phyloP scores from a whole-genome alignment of 2,329 filamentous ascomycete species.

The Cladosporium sp. region DNA sequence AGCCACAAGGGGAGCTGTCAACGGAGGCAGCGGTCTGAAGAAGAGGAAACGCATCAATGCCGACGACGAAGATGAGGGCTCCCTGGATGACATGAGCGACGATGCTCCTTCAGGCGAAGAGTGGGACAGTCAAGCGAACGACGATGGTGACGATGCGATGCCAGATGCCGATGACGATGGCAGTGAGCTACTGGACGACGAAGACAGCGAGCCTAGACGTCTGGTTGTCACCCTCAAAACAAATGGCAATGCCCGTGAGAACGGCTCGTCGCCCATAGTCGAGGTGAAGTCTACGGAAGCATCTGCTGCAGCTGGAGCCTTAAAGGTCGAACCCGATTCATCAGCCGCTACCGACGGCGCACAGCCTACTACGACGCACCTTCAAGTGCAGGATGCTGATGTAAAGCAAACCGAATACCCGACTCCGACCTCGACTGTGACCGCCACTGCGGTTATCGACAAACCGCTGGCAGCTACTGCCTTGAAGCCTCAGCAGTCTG shows the following conservation, averaged over 20 bases:
- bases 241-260: neutral
- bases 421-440: constrained; percentile 6
- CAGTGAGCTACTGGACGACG: neutral
- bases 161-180: constrained; percentile 13
- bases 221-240: constrained; percentile 17
- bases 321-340: neutral
- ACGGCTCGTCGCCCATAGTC: neutral
- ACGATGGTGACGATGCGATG: constrained; percentile 14
- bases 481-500: neutral
- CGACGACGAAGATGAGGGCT: constrained; percentile 54
- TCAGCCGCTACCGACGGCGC: neutral
- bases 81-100: constrained; percentile 62
- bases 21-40: constrained; percentile 31
- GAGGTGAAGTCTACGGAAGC: neutral
- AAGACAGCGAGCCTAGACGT: constrained; percentile 14
- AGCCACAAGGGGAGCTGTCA: constrained; percentile 33
- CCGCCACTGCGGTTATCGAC: neutral
- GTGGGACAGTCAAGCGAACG: constrained; percentile 42
- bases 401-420: constrained; percentile 6
- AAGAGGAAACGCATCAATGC: constrained; percentile 51
- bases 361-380: neutral
- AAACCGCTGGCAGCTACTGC: neutral
- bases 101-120: constrained; percentile 60
- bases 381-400: neutral
- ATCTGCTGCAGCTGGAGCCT: neutral